Conservation (phyloP, 495 filamentous ascomycete species). For the Talaromyces borbonicus region DNA sequence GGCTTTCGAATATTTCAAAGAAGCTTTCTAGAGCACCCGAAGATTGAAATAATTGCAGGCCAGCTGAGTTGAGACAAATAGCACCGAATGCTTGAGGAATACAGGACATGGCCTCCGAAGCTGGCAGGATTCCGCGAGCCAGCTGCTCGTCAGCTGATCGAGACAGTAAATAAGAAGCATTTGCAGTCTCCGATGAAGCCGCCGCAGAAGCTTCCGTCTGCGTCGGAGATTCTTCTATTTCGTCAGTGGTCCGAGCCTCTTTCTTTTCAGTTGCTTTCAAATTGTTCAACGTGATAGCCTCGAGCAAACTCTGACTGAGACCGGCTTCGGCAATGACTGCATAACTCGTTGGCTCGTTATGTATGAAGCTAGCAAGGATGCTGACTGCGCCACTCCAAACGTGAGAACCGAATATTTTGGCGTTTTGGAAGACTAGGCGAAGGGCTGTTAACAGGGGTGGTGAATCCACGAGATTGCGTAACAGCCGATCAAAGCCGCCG, state of each 20-base stretch:
- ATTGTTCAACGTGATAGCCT: slow-evolving; percentile 57
- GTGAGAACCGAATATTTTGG: slow-evolving; percentile 68
- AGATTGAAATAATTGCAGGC: slow-evolving; percentile 81
- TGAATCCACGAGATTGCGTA: slow-evolving; percentile 92
- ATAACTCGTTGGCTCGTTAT: slow-evolving; percentile 98
- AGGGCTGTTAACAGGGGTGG: slow-evolving; percentile 70
- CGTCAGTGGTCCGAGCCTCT: slow-evolving; percentile 16
- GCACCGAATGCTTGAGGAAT: slow-evolving; percentile 85
- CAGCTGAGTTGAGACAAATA: slow-evolving; percentile 79
- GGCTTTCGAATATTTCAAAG: slow-evolving; percentile 90
- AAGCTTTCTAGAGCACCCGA: slow-evolving; percentile 75
- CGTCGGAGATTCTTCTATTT: background rate
- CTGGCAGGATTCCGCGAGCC: slow-evolving; percentile 69
- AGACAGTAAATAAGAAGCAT: slow-evolving; percentile 21
- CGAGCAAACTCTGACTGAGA: slow-evolving; percentile 71
- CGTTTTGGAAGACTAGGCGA: slow-evolving; percentile 71
- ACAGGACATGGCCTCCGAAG: slow-evolving; percentile 72
- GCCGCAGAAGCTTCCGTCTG: slow-evolving; percentile 12
- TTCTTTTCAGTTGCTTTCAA: slow-evolving; percentile 24
- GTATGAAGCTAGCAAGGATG: slow-evolving; percentile 91
- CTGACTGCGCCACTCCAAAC: slow-evolving; percentile 90
- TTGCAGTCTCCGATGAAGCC: slow-evolving; percentile 11
- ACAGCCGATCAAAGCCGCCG: slow-evolving; percentile 75
- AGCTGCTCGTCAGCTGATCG: slow-evolving; percentile 32
- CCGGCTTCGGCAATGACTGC: slow-evolving; percentile 90